Evolutionary conservation across 2,329 filamentous ascomycete genomes (phyloP).

Genomic region (Microdochium trichocladiopsis): DNA sequence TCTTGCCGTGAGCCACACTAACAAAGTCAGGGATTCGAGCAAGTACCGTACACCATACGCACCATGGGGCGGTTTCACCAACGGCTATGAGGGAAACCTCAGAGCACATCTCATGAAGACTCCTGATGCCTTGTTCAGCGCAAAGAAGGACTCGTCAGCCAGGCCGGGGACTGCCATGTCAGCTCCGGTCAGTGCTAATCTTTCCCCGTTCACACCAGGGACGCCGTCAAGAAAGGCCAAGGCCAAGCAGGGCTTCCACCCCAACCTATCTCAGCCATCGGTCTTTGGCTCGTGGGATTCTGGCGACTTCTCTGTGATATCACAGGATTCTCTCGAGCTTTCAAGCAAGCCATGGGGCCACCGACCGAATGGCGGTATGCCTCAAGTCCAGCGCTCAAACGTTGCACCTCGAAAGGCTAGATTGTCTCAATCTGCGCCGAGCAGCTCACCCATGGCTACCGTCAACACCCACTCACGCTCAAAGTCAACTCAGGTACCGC

Average conservation of each 20-base stretch:
- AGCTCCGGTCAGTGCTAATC: background rate
- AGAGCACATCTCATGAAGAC: conserved; percentile 36
- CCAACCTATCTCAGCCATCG: background rate
- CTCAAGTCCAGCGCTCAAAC: background rate
- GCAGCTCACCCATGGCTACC: background rate
- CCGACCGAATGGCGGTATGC: background rate
- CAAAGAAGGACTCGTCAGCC: conserved; percentile 11
- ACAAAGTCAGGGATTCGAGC: conserved; percentile 37
- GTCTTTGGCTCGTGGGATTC: background rate
- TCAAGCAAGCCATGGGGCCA: background rate
- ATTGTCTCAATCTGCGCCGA: background rate
- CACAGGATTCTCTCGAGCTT: background rate
- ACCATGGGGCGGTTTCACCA: conserved; percentile 49
- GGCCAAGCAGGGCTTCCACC: background rate
- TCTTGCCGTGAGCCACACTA: conserved; percentile 6
- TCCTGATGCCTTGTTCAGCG: conserved; percentile 26
- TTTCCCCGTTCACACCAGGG: background rate
- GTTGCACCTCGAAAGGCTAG: background rate
- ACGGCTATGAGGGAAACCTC: conserved; percentile 50
- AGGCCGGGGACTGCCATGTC: background rate
- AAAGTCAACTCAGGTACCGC: background rate
- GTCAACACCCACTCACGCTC: background rate
- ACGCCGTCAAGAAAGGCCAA: background rate
- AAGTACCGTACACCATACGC: conserved; percentile 56
- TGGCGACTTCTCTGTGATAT: background rate